Base-by-base conservation (phyloP, 495 filamentous ascomycete species). In the Immersiella caudata region DNA sequence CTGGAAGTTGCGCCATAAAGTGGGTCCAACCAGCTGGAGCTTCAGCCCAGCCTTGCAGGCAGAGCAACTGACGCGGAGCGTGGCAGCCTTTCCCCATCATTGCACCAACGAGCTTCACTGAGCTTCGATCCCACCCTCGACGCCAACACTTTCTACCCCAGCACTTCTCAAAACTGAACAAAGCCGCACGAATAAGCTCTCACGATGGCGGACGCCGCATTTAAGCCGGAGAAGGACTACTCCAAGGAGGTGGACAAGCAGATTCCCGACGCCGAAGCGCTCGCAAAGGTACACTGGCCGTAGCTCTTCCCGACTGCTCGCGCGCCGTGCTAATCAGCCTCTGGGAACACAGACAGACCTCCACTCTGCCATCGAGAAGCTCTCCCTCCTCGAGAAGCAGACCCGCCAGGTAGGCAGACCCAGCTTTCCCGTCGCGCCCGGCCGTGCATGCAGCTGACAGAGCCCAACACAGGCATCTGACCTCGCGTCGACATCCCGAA, bases 161-260 rank as follows among this genome's bases (percentile, higher is more conserved):
- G 18, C 35, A 20, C 33, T 20, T 9, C 16, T 33, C 52, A 24
- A 36, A 26, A 25, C 25, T 26, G 12, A 46, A 22, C 29, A 16
- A 20, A 14, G 35, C 14, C 60, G 40, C 57, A 58, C 33, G 20
- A 24, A 18, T 0, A 54, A 0, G 52, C 69, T 33, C 60, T 65
- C 68, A 79, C 55, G 57, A 84, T 84, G 82, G 78, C 82, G 59
- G 82, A 84, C 71, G 72, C 79, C 67, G 75, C 79, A 67, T 74
- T 84, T 75, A 83, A 83, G 81, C 86, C 87, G 70, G 87, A 89
- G 83, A 88, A 87, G 83, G 87, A 89, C 81, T 88, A 90, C 87
- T 89, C 90, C 75, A 95, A 94, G 82, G 92, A 97, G 79, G 91
- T 90, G 72, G 93, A 99, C 84, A 89, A 90, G 80, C 86, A 91